Evolutionary conservation across 2,329 filamentous ascomycete genomes (phyloP), one percentile per base, ranked within the genome.

Genomic region (Colletotrichum camelliae): DNA sequence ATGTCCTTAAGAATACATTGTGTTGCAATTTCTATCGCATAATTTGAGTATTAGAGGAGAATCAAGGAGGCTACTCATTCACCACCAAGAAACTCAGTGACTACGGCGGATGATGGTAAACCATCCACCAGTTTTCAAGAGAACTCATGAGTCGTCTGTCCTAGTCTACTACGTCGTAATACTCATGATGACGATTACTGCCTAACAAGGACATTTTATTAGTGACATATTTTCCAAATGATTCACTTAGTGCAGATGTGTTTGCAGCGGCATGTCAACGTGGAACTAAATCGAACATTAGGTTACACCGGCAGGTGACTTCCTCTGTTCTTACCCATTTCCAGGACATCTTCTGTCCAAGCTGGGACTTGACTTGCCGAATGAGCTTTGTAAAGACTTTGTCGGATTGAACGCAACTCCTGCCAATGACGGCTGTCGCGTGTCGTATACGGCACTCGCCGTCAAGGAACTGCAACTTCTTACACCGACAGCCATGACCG

Each of bases 11-110:
- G 0, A 43, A 8, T 8, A 18, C 16, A 43, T 43, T 43, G 1
- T 18, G 2, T 43, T 1, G 16, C 37, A 8, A 43, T 43, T 43
- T 4, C 8, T 18, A 1, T 43, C 1, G 5, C 3, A 18, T 1
- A 2, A 39, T 0, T 43, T 4, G 37, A 18, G 37, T 43, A 18
- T 43, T 43, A 1, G 18, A 43, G 8, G 2, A 43, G 2, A 18
- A 43, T 3, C 16, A 16, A 43, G 16, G 18, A 48, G 39, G 39
- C 39, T 48, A 48, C 18, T 48, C 39, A 48, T 48, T 1, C 18
- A 43, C 16, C 7, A 39, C 3, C 1, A 6, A 4, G 39, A 10
- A 1, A n/a, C 39, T n/a, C 8, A n/a, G 39, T 48, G 9, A 48
- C 2, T 18, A 5, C 0, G 39, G 9, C 39, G 10, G 39, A n/a